Evolutionary conservation across 257 asterid species (phyloP).

Genomic region (Forsythia suspensa): DNA sequence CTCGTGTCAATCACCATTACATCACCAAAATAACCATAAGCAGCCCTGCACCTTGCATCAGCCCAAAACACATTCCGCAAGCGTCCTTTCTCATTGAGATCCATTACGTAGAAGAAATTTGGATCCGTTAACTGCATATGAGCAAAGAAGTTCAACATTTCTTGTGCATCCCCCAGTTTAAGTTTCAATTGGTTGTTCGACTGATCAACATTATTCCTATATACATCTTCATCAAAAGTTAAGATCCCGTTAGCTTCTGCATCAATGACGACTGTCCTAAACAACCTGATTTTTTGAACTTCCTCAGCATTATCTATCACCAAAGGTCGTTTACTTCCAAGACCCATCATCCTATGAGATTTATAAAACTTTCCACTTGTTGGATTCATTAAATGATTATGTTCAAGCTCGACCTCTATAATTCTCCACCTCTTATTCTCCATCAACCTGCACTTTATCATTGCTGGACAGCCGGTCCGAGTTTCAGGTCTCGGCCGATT

Average conservation of each 20-base stretch:
- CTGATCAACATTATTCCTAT: slow-evolving; percentile 23
- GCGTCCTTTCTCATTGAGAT: slow-evolving; percentile 55
- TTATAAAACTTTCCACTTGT: slow-evolving; percentile 40
- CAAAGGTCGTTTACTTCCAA: slow-evolving; percentile 55
- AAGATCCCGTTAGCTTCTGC: slow-evolving; percentile 31
- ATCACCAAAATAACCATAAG: slow-evolving; percentile 54
- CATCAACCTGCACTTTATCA: slow-evolving; percentile 61
- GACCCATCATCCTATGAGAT: slow-evolving; percentile 40
- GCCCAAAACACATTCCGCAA: slow-evolving; percentile 64
- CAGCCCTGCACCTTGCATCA: slow-evolving; percentile 44
- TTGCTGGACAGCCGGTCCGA: slow-evolving; percentile 71
- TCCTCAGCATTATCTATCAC: slow-evolving; percentile 35
- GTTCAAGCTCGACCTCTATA: slow-evolving; percentile 63
- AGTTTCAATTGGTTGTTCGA: slow-evolving; percentile 41
- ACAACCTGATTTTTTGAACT: slow-evolving; percentile 43
- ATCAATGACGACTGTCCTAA: slow-evolving; percentile 51
- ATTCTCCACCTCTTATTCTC: slow-evolving; percentile 61
- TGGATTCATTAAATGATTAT: slow-evolving; percentile 56
- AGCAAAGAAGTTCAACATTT: slow-evolving; percentile 40
- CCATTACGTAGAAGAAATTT: slow-evolving; percentile 58
- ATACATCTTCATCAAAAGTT: slow-evolving; percentile 32
- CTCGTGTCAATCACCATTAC: slow-evolving; percentile 42
- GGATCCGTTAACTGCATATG: slow-evolving; percentile 51
- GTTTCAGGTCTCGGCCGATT: slow-evolving; percentile 66
- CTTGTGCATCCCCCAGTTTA: slow-evolving; percentile 51